Base-by-base conservation (phyloP, 257 asterid species). In the Orobanche coerulescens region DNA sequence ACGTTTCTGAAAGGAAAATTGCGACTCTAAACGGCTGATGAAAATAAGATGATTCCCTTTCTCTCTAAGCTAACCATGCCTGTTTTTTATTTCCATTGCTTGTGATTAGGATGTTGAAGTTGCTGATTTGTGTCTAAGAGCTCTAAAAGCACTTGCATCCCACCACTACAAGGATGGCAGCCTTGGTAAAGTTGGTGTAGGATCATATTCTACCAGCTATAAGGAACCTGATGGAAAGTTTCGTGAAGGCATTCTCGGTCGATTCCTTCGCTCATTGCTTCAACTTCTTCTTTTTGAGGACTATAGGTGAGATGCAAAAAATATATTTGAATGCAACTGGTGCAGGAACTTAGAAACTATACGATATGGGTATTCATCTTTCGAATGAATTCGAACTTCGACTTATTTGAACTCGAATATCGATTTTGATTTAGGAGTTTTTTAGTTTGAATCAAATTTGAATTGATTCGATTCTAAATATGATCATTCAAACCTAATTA, bases 231-330 rank as follows among this genome's bases (percentile, higher is more conserved):
- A 63, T 70, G 98, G 98, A 58, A 82, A 78, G 56, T 28, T 71
- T 61, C 97, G 67, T 73, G 94, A 92, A 75, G 94, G 95, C 80
- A 71, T 92, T 67, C 86, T 92, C 61, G 69, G 90, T 72, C 78
- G 76, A 20, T 86, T 86, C 82, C 95, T 92, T 66, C 83, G 80
- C 34, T 81, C 89, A 12, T 66, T 88, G 72, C 75, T 92, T 72
- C 95, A 86, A 64, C 80, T 86, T 60, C 90, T 92, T 68, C 91
- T 92, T 67, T 88, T 92, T 62, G 95, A 86, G 74, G 95, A 92
- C 69, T 92, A 86, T 75, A 84, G 94, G 98, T 88, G 61, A 75
- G 82, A 31, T 26, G 73, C 46, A 33, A 62, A 46, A 25, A 57
- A 53, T 50, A 44, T 12, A 39, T 51, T 61, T 44, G 30, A 37